Evolutionary conservation across 2,329 filamentous ascomycete species (phyloP).

Genomic region (Sclerotinia trifoliorum): DNA sequence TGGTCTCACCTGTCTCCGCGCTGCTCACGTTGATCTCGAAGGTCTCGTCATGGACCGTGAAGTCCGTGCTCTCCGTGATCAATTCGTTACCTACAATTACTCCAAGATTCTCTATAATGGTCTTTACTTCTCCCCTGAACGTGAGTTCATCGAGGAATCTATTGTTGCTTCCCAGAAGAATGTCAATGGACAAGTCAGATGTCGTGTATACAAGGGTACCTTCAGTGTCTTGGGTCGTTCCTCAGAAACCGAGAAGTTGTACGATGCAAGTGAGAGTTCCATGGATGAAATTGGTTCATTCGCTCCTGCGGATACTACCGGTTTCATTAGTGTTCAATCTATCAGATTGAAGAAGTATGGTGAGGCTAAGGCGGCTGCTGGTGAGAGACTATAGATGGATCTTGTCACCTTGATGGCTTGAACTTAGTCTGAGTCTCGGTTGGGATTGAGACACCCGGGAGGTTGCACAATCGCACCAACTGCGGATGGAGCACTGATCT

Average conservation of each 20-base stretch:
- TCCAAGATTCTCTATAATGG: conserved; percentile 60
- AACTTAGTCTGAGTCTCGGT: conserved; percentile 6
- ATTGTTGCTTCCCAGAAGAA: conserved; percentile 59
- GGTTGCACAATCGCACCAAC: conserved; percentile 7
- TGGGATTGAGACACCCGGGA: neutral
- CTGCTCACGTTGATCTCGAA: conserved; percentile 55
- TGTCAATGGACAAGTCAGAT: conserved; percentile 61
- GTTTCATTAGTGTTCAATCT: conserved; percentile 63
- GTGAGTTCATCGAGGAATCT: conserved; percentile 67
- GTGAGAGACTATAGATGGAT: conserved; percentile 59
- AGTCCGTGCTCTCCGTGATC: conserved; percentile 67
- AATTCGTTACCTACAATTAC: conserved; percentile 66
- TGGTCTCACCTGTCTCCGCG: conserved; percentile 38
- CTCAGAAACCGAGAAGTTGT: conserved; percentile 67
- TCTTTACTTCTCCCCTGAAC: conserved; percentile 66
- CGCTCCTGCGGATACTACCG: conserved; percentile 62
- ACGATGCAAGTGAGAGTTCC: conserved; percentile 61
- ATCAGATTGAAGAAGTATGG: conserved; percentile 62
- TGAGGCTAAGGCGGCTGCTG: conserved; percentile 77
- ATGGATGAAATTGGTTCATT: conserved; percentile 74
- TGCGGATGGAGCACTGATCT: neutral
- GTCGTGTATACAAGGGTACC: conserved; percentile 66
- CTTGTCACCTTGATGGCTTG: conserved; percentile 3
- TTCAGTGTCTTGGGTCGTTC: conserved; percentile 59
- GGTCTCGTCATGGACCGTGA: conserved; percentile 67